Evolutionary conservation across 164 flowering plant genomes (phyloP), one percentile per base, ranked within the genome.

Genomic region (Tetrastigma voinierianum): DNA sequence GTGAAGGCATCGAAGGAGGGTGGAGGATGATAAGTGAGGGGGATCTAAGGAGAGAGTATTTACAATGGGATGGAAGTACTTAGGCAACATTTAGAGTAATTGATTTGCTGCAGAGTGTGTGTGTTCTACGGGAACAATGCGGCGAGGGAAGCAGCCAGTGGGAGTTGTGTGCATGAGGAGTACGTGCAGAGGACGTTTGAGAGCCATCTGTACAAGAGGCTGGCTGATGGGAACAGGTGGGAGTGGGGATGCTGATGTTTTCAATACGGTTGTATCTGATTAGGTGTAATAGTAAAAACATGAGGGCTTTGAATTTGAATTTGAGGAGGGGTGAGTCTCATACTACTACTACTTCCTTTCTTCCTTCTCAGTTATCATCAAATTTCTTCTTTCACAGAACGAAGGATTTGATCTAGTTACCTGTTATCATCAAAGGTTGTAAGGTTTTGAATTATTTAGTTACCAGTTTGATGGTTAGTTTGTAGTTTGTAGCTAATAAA

Each of bases 151-250:
- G 96, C 93, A n/a, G 1, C 63, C 89, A 78, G 98, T 93, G n/a
- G 72, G 96, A 93, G 85, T 51, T 90, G 66, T 93, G 93, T 61
- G 86, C n/a, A 85, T 56, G 66, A 79, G 56, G 90, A 86, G 67
- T 90, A 88, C 32, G 93, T 90, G 79, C 91, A 93, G 68, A 62
- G 87, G 94, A 84, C 91, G 0, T 86, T 93, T 62, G 87, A 90
- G 65, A 93, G 96, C 65, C 89, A 88, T 60, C 58, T 93, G 84
- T 93, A 93, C 51, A 93, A 86, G 87, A 79, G 43, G 56, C 55
- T 86, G 73, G 87, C 84, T 7, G 61, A 65, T 2, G 84, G 88
- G 19, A 63, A 77, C 54, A 43, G 78, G 46, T 74, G 80, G 78
- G 77, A 78, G n/a, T n/a, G n/a, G n/a, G 66, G 88, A 86, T 68